Evolutionary conservation across 768 basidiomycete species (phyloP).

Genomic region (Suillus placidus): DNA sequence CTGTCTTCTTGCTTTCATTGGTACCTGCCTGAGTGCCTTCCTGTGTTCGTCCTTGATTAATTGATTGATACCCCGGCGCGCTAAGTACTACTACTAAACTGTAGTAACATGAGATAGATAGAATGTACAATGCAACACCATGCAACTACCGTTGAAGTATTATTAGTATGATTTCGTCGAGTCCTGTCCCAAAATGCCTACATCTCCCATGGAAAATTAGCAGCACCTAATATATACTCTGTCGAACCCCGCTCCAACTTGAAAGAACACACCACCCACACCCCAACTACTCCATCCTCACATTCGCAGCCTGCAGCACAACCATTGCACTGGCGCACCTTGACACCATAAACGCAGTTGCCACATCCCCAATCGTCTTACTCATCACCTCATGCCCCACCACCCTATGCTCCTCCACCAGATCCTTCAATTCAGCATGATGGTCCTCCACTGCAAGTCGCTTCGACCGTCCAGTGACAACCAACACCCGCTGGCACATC

Average conservation of each 20-base stretch:
- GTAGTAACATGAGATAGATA: not conserved
- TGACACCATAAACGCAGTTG: conserved; percentile 72
- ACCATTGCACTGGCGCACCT: conserved; percentile 54
- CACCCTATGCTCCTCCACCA: conserved; percentile 49
- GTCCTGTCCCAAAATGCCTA: not conserved
- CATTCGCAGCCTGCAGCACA: conserved; percentile 66
- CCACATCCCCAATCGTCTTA: conserved; percentile 87
- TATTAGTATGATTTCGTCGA: not conserved
- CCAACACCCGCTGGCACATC: conserved; percentile 48
- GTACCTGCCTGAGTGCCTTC: not conserved
- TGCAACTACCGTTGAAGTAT: not conserved
- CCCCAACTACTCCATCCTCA: conserved; percentile 8
- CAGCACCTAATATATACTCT: not conserved
- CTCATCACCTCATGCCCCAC: conserved; percentile 44
- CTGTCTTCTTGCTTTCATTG: not conserved
- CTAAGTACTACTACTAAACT: not conserved
- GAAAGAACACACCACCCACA: not conserved
- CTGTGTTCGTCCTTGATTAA: not conserved
- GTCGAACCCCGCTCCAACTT: not conserved
- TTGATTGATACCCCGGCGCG: not conserved
- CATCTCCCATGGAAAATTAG: not conserved
- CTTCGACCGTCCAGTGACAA: conserved; percentile 75
- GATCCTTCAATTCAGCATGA: conserved; percentile 62
- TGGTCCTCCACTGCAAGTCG: conserved; percentile 76
- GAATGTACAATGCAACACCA: not conserved